Evolutionary conservation across 441 rosid genomes (phyloP).

Genomic region (Gossypium aridum): DNA sequence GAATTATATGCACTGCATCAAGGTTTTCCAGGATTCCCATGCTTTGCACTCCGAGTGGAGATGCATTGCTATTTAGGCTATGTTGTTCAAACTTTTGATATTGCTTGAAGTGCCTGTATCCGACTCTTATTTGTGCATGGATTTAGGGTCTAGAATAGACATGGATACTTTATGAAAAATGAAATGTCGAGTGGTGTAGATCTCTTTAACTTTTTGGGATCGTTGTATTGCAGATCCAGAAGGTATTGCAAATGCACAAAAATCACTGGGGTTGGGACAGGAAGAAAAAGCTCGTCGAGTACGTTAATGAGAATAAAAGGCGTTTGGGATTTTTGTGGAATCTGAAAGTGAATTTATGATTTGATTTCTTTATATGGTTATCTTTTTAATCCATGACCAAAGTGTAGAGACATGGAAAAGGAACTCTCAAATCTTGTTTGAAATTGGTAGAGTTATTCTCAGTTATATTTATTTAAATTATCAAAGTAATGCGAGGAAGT

Average conservation of each 20-base stretch:
- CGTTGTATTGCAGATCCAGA: conserved; percentile 70
- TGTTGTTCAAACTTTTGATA: background rate
- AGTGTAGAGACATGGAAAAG: background rate
- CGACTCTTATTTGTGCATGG: background rate
- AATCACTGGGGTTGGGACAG: conserved; percentile 88
- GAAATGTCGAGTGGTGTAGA: too few relatives aligned
- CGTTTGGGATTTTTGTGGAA: background rate
- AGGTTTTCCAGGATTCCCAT: background rate
- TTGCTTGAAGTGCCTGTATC: background rate
- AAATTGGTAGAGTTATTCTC: background rate
- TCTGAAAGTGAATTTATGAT: background rate
- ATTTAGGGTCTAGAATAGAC: too few relatives aligned
- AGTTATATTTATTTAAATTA: background rate
- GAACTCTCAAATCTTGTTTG: background rate
- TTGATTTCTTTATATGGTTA: background rate
- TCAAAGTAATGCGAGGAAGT: background rate
- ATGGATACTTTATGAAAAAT: too few relatives aligned
- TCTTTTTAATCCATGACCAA: background rate
- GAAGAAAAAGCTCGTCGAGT: conserved; percentile 87
- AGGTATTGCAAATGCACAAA: conserved; percentile 91
- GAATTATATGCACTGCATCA: background rate
- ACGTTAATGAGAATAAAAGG: conserved; percentile 28
- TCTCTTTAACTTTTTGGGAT: conserved; percentile 2
- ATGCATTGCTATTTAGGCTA: background rate
- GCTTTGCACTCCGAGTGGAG: background rate